Base-by-base conservation (phyloP, 805 yeast species). In the Diddensiella transvaalensis region DNA sequence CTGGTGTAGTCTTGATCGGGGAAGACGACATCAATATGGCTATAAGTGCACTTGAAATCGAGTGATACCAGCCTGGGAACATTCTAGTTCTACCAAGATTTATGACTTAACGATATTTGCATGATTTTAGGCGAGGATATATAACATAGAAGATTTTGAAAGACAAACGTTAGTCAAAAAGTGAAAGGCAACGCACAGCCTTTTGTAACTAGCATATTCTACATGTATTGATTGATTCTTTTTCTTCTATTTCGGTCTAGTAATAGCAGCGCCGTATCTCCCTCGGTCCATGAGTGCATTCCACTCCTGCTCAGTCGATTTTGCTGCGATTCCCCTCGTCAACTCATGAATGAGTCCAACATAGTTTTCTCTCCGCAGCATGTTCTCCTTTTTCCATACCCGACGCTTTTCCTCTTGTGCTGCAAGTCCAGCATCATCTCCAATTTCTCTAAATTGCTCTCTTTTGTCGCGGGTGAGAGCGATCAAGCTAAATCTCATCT, bases 1-100 rank as follows among this genome's bases (percentile, higher is more conserved):
- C 83, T 1, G 84, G 80, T 3, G 70, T 82, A 8, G 78, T 82
- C 3, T 70, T 82, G 72, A 73, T 82, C 1, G 80, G 84, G 1
- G 73, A 71, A 44, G 82, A 78, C 50, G 71, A 75, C 47, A 56
- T 73, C 10, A 64, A 56, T 4, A 46, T 62, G 18, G 74, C 73
- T n/a, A 42, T 44, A 4, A 45, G 32, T 17, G 55, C 51, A 8
- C 47, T 61, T 26, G 32, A 13, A 8, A 26, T n/a, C n/a, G n/a
- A n/a, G n/a, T n/a, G n/a, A n/a, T n/a, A n/a, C n/a, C n/a, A n/a
- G n/a, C n/a, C n/a, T n/a, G n/a, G n/a, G n/a, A n/a, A n/a, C n/a
- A n/a, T n/a, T n/a, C n/a, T n/a, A n/a, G n/a, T n/a, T n/a, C n/a
- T n/a, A n/a, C n/a, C n/a, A n/a, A n/a, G n/a, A n/a, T n/a, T n/a